A percentile compares a stretch with the other conserved stretches of the same genome.
Conservation (phyloP, 257 asterid genomes). For the Osmanthus fragrans region DNA sequence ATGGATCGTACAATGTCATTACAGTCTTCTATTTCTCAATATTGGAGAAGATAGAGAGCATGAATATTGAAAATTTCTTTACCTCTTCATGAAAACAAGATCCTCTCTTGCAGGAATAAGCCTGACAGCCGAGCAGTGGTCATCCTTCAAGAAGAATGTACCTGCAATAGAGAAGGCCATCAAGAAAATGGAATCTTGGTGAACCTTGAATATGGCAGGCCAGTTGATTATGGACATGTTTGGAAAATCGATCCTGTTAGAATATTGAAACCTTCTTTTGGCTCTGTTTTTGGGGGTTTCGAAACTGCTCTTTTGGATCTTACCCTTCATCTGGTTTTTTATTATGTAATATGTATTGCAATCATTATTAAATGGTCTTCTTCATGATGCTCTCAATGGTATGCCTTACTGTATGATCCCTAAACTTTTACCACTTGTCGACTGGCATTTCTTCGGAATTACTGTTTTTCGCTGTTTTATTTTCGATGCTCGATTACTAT, state of each 20-base stretch:
- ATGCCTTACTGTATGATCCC: background rate
- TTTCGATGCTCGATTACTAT: background rate
- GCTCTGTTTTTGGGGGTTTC: background rate
- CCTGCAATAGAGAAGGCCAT: slow-evolving; percentile 87
- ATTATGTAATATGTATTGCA: background rate
- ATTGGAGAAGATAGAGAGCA: background rate
- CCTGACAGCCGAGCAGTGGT: slow-evolving; percentile 87
- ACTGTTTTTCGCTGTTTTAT: background rate
- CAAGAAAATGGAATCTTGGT: slow-evolving; percentile 72
- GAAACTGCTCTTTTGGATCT: slow-evolving; percentile 6
- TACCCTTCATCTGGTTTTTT: background rate
- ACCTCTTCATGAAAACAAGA: background rate
- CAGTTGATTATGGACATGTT: background rate
- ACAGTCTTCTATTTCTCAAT: background rate
- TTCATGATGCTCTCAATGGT: background rate
- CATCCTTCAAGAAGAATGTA: slow-evolving; percentile 58
- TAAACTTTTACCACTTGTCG: background rate
- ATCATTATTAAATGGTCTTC: background rate
- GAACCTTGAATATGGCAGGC: slow-evolving; percentile 20
- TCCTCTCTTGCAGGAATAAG: slow-evolving; percentile 68
- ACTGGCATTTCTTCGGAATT: background rate
- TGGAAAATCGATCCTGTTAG: background rate
- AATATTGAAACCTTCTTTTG: background rate
- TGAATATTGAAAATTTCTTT: background rate
- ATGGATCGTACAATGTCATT: background rate